phyloP scores from a whole-genome alignment of 1,284 basidiomycete species.

The Anthracocystis setariae region DNA sequence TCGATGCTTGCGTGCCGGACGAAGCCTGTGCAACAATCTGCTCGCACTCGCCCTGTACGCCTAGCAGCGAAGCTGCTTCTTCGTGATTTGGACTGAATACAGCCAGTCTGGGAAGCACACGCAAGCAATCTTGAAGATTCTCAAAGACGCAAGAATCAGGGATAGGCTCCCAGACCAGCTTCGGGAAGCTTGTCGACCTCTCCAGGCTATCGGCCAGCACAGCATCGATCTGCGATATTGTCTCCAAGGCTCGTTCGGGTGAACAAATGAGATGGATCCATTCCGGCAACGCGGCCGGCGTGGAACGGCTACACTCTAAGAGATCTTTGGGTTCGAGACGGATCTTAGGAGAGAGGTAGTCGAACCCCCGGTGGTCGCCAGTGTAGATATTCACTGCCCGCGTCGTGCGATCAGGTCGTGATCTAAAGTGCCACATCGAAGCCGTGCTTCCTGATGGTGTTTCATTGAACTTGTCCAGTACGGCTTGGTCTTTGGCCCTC shows the following conservation, averaged over 20 bases:
- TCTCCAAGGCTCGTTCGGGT: constrained; percentile 76
- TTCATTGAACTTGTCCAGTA: constrained; percentile 75
- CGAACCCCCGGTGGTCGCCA: constrained; percentile 79
- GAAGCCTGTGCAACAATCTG: background rate
- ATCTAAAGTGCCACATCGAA: constrained; percentile 80
- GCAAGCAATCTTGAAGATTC: constrained; percentile 77
- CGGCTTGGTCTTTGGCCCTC: constrained; percentile 73
- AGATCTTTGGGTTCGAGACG: constrained; percentile 79
- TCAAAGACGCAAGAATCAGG: constrained; percentile 72
- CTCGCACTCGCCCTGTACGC: constrained; percentile 30
- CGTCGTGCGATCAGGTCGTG: constrained; percentile 74
- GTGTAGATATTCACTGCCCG: constrained; percentile 80
- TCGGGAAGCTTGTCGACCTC: constrained; percentile 70
- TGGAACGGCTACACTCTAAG: constrained; percentile 69
- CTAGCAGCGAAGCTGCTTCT: constrained; percentile 69
- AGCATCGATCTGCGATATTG: constrained; percentile 75
- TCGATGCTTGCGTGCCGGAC: background rate
- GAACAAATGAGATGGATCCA: constrained; percentile 88
- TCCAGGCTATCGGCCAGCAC: constrained; percentile 65
- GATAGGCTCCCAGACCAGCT: constrained; percentile 84
- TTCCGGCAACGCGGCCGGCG: constrained; percentile 70
- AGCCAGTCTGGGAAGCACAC: constrained; percentile 74
- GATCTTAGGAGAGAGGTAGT: constrained; percentile 80
- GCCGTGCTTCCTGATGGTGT: constrained; percentile 65
- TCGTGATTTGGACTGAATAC: constrained; percentile 73